Evolutionary conservation across 768 basidiomycete species (phyloP).

Genomic region (Punctularia strigosozonata): DNA sequence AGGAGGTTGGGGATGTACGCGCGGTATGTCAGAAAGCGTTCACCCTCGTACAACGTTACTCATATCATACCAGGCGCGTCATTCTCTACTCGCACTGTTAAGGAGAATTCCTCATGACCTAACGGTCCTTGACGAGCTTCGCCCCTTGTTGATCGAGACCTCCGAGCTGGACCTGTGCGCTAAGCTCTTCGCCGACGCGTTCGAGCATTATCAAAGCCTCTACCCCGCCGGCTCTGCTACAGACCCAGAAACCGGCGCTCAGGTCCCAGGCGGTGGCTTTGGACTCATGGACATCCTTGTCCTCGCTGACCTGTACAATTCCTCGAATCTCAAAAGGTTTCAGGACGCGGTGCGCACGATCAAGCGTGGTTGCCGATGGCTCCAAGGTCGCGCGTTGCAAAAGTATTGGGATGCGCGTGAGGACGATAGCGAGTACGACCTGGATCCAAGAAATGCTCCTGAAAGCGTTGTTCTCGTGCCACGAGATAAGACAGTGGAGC

Average conservation of each 20-base stretch:
- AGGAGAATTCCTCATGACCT: conserved; percentile 72
- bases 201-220: conserved; percentile 48
- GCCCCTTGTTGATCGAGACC: conserved; percentile 65
- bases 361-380: conserved; percentile 73
- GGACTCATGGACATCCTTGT: conserved; percentile 63
- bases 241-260: conserved; percentile 13
- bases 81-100: conserved; percentile 59
- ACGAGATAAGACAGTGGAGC: conserved; percentile 32
- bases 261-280: conserved; percentile 28
- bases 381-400: conserved; percentile 71
- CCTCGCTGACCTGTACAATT: conserved; percentile 74
- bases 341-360: conserved; percentile 59
- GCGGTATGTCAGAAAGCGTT: conserved; percentile 32
- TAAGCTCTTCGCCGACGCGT: conserved; percentile 57
- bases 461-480: conserved; percentile 8
- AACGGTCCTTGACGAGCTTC: conserved; percentile 66
- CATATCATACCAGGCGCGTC: conserved; percentile 32
- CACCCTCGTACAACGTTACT: background rate
- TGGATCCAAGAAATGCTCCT: conserved; percentile 20
- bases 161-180: conserved; percentile 56
- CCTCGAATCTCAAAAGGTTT: conserved; percentile 42
- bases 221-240: conserved; percentile 39
- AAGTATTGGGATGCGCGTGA: conserved; percentile 69
- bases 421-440: conserved; percentile 87
- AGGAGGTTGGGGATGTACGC: conserved; percentile 57